Evolutionary conservation across 345 rosid genomes (phyloP), one percentile per base, ranked within the genome.

Genomic region (Hibiscus trionum): DNA sequence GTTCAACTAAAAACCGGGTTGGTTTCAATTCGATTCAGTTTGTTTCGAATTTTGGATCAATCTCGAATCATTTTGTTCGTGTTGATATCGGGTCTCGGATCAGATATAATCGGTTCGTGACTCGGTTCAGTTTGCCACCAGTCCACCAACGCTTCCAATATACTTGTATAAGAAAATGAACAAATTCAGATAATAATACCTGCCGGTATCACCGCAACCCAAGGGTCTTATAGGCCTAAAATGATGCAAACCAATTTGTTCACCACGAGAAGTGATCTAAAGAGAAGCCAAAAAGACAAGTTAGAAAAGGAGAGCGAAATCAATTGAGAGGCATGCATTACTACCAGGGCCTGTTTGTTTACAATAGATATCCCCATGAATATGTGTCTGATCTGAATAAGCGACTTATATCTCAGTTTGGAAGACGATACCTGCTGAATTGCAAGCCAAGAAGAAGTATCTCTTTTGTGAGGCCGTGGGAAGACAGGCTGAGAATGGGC

Each of bases 191-290:
- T 19, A 56, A 31, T 24, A 21, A 61, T 85, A 95, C 99, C 99
- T 91, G 82, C 99, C 97, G 71, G 99, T 90, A 81, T 95, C 99
- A 72, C 99, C 99, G 52, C 93, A 89, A 14, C 99, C 99, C 76
- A 95, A 76, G 3, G 99, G 99, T 82, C 82, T 95, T 77, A 92
- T 79, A 52, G 99, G 99, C 83, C 87, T 90, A 81, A 95, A 95
- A 86, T 95, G 96, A 72, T 85, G 86, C 26, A 95, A 79, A 44
- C 97, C 93, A 68, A 92, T 86, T 73, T 75, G 84, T 78, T 83
- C 97, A 69, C 91, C 97, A 11, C 55, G 49, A 4, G 87, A 86
- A 76, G 90, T 88, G 81, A 95, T 85, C 99, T 95, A 69, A 27
- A 71, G 76, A 70, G 2, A 1, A 10, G 70, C 50, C 57, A 74